Percentiles rank a stretch among this genome's conserved stretches.
Conservation (phyloP, 225 moss, liverwort and hornwort genomes). For the Marchantia paleacea region DNA sequence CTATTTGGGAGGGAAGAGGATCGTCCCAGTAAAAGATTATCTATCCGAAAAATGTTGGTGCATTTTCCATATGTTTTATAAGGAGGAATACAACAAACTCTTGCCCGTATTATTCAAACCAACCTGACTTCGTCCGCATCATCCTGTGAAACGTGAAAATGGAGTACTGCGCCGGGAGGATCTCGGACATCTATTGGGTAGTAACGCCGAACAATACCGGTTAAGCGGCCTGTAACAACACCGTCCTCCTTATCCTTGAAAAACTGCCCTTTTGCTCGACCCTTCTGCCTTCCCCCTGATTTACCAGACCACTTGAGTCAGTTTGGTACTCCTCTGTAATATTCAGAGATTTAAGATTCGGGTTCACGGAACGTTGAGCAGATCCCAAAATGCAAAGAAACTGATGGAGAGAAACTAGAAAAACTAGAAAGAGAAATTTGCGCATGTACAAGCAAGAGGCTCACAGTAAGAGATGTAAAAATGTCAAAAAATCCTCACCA, state of each 20-base stretch:
- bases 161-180: slow-evolving; percentile 81
- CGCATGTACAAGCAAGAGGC: too few relatives aligned
- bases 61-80: too few relatives aligned
- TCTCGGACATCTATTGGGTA: slow-evolving; percentile 90
- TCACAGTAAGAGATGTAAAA: not conserved
- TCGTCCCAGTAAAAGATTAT: too few relatives aligned
- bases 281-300: slow-evolving; percentile 67
- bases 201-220: slow-evolving; percentile 89
- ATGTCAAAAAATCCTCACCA: slow-evolving; percentile 24
- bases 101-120: not conserved
- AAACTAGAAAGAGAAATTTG: not conserved
- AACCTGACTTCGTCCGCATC: slow-evolving; percentile 63
- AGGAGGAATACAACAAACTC: too few relatives aligned
- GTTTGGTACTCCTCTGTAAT: not conserved
- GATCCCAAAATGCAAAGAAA: not conserved
- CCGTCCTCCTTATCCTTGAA: slow-evolving; percentile 75
- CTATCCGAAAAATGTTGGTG: too few relatives aligned
- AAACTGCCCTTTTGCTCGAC: slow-evolving; percentile 60
- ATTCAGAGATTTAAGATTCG: not conserved
- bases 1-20: too few relatives aligned
- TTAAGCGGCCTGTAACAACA: slow-evolving; percentile 64
- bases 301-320: not conserved
- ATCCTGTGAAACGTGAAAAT: slow-evolving; percentile 75
- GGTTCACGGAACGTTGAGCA: not conserved
- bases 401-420: not conserved